Evolutionary conservation across 352 stramenopile species (phyloP).

Genomic region (Blastocystis sp.): DNA sequence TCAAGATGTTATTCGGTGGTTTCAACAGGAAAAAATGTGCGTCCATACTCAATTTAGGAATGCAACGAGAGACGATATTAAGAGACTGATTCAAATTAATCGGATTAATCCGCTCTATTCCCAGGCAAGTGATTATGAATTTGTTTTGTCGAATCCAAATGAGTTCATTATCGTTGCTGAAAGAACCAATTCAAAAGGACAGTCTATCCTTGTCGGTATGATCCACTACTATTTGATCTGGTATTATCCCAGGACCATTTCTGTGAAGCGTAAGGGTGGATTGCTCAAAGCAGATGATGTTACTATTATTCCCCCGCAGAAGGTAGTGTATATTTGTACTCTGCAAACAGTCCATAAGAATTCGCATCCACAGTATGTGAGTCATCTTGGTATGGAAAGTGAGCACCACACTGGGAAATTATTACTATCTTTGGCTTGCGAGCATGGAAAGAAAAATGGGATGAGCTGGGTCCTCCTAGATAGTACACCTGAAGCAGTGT

Average conservation of each 20-base stretch:
- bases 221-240: conserved; percentile 49
- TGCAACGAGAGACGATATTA: background rate
- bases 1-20: background rate
- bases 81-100: background rate
- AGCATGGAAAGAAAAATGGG: background rate
- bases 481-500: background rate
- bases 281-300: background rate
- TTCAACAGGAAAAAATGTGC: background rate
- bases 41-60: background rate
- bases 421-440: background rate
- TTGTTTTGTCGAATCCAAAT: background rate
- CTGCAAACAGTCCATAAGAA: background rate
- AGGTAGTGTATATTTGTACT: conserved; percentile 25
- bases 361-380: background rate
- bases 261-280: background rate
- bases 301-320: background rate
- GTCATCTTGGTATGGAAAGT: background rate
- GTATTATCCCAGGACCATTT: background rate
- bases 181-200: background rate
- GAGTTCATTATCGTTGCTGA: conserved; percentile 22
- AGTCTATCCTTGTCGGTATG: background rate
- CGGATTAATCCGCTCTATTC: background rate
- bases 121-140: background rate
- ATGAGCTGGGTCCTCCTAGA: background rate
- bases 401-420: background rate